Evolutionary conservation across 108 stramenopile species (phyloP), one percentile per base, ranked within the genome.

Genomic region (Epipyxis sp.): DNA sequence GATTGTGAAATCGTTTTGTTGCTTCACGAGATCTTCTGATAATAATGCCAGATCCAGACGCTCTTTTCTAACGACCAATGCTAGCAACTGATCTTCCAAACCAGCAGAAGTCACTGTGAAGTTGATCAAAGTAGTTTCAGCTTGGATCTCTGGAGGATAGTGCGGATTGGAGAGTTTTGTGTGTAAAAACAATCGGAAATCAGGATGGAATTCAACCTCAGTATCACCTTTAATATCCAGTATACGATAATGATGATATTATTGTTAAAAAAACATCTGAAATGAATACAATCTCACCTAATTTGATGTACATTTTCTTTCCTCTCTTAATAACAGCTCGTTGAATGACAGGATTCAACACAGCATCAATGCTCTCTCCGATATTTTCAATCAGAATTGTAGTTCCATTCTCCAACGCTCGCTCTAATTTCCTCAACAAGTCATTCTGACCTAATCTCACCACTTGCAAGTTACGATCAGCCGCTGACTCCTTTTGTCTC

Each of bases 81-180:
- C 80, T n/a, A 91, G 82, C 39, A 93, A 79, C 81, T 93, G 91
- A 68, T 93, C 92, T 77, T 91, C 90, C 61, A 93, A 82, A 0
- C 92, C 92, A 27, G 45, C 59, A 72, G 85, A 69, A 10, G 92
- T 91, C 42, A 91, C 92, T 0, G 90, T 91, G 76, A 93, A 93
- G 81, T 93, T 93, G 62, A 91, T 79, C 10, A 93, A 71, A 20
- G 92, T 88, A 1, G 89, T 86, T 78, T 91, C 91, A 6, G 92
- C 90, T 82, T 91, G 91, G 32, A 93, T 89, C 80, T 93, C 92
- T 34, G 92, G 91, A 25, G 91, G 92, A 82, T 89, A 92, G 58
- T 90, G 90, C 41, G 92, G 90, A 72, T 91, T 91, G 50, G 81
- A 78, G 44, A 91, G 71, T 78, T 90, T 91, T 0, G 91, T 91